A percentile compares a stretch with the other conserved stretches of the same genome.
Conservation (phyloP, 106 monocot genomes). For the Dendrobium catenatum region DNA sequence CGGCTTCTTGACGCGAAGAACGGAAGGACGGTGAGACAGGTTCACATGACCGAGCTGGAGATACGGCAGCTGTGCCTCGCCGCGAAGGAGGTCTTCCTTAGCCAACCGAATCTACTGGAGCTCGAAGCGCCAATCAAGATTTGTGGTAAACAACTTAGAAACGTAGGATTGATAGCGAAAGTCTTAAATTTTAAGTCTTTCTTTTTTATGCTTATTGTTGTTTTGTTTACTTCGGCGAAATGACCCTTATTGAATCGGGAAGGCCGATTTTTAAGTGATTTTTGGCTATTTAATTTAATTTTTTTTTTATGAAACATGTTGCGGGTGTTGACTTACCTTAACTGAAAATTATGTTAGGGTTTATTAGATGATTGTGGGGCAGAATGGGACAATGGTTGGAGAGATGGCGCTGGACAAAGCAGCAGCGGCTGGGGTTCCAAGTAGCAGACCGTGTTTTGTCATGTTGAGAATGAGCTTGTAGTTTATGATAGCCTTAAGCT, state of each 20-base stretch:
- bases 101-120: conserved; percentile 38
- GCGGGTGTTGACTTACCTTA: background rate
- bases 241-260: background rate
- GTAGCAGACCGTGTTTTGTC: background rate
- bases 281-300: background rate
- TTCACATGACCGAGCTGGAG: conserved; percentile 34
- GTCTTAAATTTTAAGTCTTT: background rate
- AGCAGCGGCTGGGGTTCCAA: background rate
- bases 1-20: conserved; percentile 26
- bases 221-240: background rate
- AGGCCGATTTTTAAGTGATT: background rate
- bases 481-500: background rate
- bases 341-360: background rate
- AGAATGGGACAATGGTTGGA: background rate
- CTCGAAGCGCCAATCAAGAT: conserved; percentile 45
- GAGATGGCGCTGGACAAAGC: background rate
- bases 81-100: conserved; percentile 32
- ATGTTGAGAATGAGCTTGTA: background rate
- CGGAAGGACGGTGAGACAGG: conserved; percentile 23
- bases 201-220: background rate
- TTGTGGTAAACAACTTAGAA: conserved; percentile 16
- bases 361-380: background rate
- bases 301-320: background rate
- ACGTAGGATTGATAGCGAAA: background rate
- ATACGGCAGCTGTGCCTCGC: conserved; percentile 31